Evolutionary conservation across 1,139 yeast species (phyloP).

Genomic region (Yamadazyma atlantica): DNA sequence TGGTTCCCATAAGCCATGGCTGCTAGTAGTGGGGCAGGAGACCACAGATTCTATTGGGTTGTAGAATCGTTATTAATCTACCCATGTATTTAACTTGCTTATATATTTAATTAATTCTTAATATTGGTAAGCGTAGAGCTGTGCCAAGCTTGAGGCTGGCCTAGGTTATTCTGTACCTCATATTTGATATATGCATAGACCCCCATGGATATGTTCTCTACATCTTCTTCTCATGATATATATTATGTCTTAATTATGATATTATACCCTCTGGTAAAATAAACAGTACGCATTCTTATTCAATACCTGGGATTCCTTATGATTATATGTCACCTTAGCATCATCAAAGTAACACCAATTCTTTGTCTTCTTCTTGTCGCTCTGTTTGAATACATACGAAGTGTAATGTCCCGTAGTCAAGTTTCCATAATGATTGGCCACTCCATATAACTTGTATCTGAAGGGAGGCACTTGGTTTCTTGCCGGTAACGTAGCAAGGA

Average conservation of each 20-base stretch:
- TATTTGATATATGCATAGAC: too few species aligned
- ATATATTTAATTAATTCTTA: too few species aligned
- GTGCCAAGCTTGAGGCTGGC: too few species aligned
- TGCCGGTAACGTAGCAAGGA: conserved; percentile 55
- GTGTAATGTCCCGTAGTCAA: conserved; percentile 93
- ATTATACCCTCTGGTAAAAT: conserved; percentile 52
- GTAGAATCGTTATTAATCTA: too few species aligned
- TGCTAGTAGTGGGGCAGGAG: too few species aligned
- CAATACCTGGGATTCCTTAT: conserved; percentile 45
- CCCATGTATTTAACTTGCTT: too few species aligned
- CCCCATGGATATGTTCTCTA: too few species aligned
- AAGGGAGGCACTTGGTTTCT: conserved; percentile 84
- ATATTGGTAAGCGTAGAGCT: too few species aligned
- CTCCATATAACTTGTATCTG: conserved; percentile 74
- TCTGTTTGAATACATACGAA: conserved; percentile 66
- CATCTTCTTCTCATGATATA: too few species aligned
- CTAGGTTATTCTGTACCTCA: too few species aligned
- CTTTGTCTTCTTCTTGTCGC: conserved; percentile 31
- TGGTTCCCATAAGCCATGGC: too few species aligned
- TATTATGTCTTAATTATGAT: conserved; percentile 1
- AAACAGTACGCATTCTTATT: conserved; percentile 74
- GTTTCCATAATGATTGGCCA: conserved; percentile 84
- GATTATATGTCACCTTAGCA: conserved; percentile 49
- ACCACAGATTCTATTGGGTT: too few species aligned
- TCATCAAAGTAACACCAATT: conserved; percentile 84